These are phyloP conservation scores for Mortierella sp. DNA, from an alignment of 371 early-diverging fungal genomes.

Conservation along the genomic window DNA sequence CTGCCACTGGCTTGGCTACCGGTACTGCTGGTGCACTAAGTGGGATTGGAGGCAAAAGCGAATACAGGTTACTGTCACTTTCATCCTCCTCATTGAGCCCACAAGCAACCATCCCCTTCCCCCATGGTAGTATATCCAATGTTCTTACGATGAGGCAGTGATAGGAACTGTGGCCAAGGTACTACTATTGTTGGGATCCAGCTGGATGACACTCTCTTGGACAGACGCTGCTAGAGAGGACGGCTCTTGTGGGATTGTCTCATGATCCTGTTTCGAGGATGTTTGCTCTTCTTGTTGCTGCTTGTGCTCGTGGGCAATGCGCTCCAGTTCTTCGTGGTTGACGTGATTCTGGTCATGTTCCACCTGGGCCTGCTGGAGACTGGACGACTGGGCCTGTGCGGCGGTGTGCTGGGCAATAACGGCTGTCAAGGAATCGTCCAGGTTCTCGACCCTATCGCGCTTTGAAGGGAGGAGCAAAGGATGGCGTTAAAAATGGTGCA, in stretches of 20 bases:
- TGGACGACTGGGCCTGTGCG: constrained; percentile 9
- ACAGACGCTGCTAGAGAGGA: constrained; percentile 6
- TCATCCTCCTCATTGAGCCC: too few species aligned
- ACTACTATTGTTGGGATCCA: constrained; percentile 23
- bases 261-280: constrained; percentile 1
- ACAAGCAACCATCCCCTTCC: too few species aligned
- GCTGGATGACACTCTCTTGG: constrained; percentile 18
- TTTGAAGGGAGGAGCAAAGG: too few species aligned
- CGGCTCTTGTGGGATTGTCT: not conserved
- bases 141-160: constrained; percentile 15
- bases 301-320: constrained; percentile 35
- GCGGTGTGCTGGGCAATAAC: constrained; percentile 31
- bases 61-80: not conserved
- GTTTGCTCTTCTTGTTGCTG: constrained; percentile 15
- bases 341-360: constrained; percentile 27
- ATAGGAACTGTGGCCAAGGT: constrained; percentile 43
- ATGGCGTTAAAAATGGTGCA: constrained; percentile 3
- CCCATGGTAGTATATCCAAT: not conserved
- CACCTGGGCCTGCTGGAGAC: constrained; percentile 10
- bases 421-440: constrained; percentile 26
- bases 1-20: constrained; percentile 65
- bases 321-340: constrained; percentile 24
- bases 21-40: constrained; percentile 12
- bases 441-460: constrained; percentile 22
- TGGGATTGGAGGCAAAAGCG: not conserved